These are phyloP conservation scores for Colletotrichum sp. DNA, from an alignment of 2,329 filamentous ascomycete genomes.

Conservation along the genomic window DNA sequence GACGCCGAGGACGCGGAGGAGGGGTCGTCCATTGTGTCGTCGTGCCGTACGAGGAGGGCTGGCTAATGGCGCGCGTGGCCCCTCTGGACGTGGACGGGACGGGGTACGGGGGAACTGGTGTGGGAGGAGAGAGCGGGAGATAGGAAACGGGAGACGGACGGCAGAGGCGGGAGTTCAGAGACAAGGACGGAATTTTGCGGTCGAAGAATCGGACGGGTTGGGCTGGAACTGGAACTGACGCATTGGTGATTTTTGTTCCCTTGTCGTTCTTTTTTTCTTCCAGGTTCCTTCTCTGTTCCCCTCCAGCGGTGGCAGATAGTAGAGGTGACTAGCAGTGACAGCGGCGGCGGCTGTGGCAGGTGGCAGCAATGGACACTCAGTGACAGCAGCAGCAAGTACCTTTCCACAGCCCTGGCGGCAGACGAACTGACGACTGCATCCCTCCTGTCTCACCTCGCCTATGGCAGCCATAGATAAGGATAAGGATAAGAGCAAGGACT, in stretches of 20 bases:
- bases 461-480: not conserved
- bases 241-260: slow-evolving; percentile 11
- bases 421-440: not conserved
- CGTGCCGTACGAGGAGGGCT: slow-evolving; percentile 20
- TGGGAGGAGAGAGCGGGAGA: not conserved
- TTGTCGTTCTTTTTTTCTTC: slow-evolving; percentile 6
- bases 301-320: slow-evolving; percentile 1
- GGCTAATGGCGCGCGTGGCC: slow-evolving; percentile 21
- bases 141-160: not conserved
- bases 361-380: not conserved
- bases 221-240: not conserved
- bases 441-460: not conserved
- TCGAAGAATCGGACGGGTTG: slow-evolving; percentile 16
- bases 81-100: slow-evolving; percentile 7
- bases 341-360: not conserved
- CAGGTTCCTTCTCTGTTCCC: not conserved
- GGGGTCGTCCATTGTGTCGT: slow-evolving; percentile 22
- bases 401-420: not conserved
- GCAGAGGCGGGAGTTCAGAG: slow-evolving; percentile 10
- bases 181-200: slow-evolving; percentile 5
- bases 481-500: not conserved
- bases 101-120: not conserved
- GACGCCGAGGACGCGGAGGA: slow-evolving; percentile 16
- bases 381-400: not conserved
- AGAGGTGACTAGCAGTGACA: not conserved